Base-by-base conservation (phyloP, 805 yeast genomes). In the Spencermartinsiella europaea region DNA sequence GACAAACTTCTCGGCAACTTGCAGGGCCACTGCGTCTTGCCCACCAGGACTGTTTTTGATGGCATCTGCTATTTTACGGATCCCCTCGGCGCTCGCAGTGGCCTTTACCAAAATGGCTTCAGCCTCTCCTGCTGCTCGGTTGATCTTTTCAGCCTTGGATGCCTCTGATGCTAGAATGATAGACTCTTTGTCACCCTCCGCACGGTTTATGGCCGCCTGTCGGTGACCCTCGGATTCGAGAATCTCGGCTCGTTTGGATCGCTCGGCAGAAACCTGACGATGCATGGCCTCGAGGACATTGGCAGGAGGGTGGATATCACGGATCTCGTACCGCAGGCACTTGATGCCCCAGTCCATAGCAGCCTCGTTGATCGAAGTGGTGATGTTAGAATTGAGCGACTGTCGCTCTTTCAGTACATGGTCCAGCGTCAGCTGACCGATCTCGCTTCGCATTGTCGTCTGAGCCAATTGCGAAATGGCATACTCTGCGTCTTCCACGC, bases 241-340 rank as follows among this genome's bases (percentile, higher is more conserved):
- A 54, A 86, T 86, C 64, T 86, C 91, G 2, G 95, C 95, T 50
- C 95, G 73, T 63, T 87, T 87, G 43, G 89, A 80, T 56, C 95
- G 72, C 65, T 87, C 95, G 38, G 95, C 93, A 49, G 83, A 76
- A 20, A 87, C 95, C 65, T 85, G 95, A 62, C 91, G 77, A 66
- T 86, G 95, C 95, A 86, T 87, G 21, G 95, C 93, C 58, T 83
- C 90, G 57, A 86, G 76, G 8, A 86, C 95, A 55, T 85, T 84
- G 33, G 75, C 74, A 2, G 95, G 95, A 1, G 95, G 95, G 62
- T 86, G 89, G 49, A 86, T 86, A 61, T 86, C 95, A 60, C 89
- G 77, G 66, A 86, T 85, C 64, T 86, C 95, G 65, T 87, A 85
- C 60, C 95, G 76, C 51, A 86, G 70, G 61, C 95, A 87, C 59